phyloP scores from a whole-genome alignment of 257 asterid species.

The Perilla frutescens region DNA sequence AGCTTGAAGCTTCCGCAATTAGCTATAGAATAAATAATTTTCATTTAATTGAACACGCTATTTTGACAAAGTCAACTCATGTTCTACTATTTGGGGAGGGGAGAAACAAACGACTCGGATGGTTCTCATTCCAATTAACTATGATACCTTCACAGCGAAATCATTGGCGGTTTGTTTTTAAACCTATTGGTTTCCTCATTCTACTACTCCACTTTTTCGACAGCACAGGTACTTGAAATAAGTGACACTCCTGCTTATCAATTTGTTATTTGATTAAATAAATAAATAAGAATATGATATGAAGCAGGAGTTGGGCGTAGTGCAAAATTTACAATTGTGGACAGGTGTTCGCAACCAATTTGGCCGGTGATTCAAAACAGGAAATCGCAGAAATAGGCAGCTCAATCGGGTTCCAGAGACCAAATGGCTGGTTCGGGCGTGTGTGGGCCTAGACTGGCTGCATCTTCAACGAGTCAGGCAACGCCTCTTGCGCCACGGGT shows the following conservation, averaged over 20 bases:
- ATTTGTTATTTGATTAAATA: too few relatives aligned
- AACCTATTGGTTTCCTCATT: not conserved
- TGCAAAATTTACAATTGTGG: conserved; percentile 53
- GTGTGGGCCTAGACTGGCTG: conserved; percentile 79
- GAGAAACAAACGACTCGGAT: too few relatives aligned
- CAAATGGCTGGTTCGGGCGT: conserved; percentile 70
- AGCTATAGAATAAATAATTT: too few relatives aligned
- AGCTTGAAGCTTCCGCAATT: too few relatives aligned
- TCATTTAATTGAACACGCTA: too few relatives aligned
- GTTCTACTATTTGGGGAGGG: too few relatives aligned
- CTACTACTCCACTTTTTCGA: conserved; percentile 28
- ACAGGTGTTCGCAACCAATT: conserved; percentile 60
- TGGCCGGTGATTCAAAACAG: conserved; percentile 62
- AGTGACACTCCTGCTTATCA: too few relatives aligned
- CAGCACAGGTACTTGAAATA: conserved; percentile 17
- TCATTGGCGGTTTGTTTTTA: conserved; percentile 17
- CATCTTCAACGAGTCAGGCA: conserved; percentile 49
- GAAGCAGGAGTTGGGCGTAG: conserved; percentile 38
- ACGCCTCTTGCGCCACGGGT: conserved; percentile 59
- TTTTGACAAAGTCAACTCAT: too few relatives aligned
- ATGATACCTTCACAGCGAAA: not conserved
- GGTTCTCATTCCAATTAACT: too few relatives aligned
- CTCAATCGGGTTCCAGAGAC: conserved; percentile 55
- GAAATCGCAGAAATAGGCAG: conserved; percentile 48
- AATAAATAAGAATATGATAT: too few relatives aligned